Conservation (phyloP, 2,329 filamentous ascomycete species). For the Pleomassaria siparia region DNA sequence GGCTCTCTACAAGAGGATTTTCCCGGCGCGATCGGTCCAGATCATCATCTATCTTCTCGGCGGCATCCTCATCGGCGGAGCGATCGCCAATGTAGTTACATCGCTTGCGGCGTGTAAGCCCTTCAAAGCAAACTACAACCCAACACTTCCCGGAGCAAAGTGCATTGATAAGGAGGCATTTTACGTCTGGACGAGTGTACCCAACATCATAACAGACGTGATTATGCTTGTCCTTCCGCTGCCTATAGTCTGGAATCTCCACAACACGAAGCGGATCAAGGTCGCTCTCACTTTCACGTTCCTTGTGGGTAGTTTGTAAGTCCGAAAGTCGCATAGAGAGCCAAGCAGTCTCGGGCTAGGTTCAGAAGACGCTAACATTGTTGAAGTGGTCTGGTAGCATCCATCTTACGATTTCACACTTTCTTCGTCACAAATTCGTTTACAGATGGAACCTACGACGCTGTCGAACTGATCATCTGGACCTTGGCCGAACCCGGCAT, state of each 20-base stretch:
- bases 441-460: neutral
- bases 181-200: slow-evolving; percentile 4
- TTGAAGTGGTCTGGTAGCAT: slow-evolving; percentile 1
- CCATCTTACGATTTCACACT: slow-evolving; percentile 2
- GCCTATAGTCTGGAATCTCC: slow-evolving; percentile 3
- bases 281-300: neutral
- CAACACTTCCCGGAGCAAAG: neutral
- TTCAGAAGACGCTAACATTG: too few relatives aligned
- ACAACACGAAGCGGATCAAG: neutral
- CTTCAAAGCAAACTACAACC: neutral
- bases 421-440: slow-evolving; percentile 3
- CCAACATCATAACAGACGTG: slow-evolving; percentile 6
- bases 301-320: neutral
- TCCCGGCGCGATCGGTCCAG: neutral
- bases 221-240: slow-evolving; percentile 5
- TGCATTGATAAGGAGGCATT: neutral
- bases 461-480: slow-evolving; percentile 2
- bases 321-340: neutral
- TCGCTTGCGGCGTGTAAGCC: slow-evolving; percentile 3
- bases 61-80: neutral
- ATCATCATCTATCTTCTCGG: neutral
- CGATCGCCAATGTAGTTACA: neutral
- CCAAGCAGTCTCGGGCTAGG: neutral
- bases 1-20: slow-evolving; percentile 2
- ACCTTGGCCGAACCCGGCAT: slow-evolving; percentile 7